Evolutionary conservation across 2,329 filamentous ascomycete species (phyloP), one percentile per base, ranked within the genome.

Genomic region (Alternaria panax): DNA sequence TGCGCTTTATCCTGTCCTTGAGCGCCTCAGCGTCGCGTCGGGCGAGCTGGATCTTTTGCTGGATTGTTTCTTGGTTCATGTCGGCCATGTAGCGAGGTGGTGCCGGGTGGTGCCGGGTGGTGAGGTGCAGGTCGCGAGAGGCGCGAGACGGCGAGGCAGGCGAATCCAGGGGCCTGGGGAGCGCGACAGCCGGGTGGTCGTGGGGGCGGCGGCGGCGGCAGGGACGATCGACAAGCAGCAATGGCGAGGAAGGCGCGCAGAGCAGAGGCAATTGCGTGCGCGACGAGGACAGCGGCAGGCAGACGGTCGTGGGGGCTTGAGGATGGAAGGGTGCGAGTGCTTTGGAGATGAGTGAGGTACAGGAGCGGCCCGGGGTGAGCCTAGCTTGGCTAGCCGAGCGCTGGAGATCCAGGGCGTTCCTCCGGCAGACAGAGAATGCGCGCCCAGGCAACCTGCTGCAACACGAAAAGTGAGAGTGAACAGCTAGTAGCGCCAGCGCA

Each of bases 1-100:
- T 97, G 83, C 93, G 89, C 90, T 97, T 98, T 88, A 98, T 98
- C 81, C 92, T 90, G 80, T 98, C 94, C 86, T 98, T 98, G 73
- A 98, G 85, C 54, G 92, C 93, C 85, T 98, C 95, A 74, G 95
- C 95, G 86, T 99, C 95, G 85, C 95, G 92, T 81, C 95, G 90
- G 79, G 95, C 94, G 83, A 93, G 91, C 86, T 98, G 94, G 88
- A 97, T 96, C 80, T 80, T 82, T 76, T 83, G 81, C 77, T 83
- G 82, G 63, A 83, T 81, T 47, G 80, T 81, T 67, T 83, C 82
- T 65, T 81, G 80, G 67, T 78, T 83, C 76, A 81, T 80, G 70
- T 83, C 81, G 73, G 81, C 80, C 80, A 83, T 78, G 66, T 54
- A 63, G 54, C 54, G 40, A 24, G 56, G 57, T 54, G 54, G 45